Base-by-base conservation (phyloP, 768 basidiomycete genomes). In the Xerocomellus intermedius region DNA sequence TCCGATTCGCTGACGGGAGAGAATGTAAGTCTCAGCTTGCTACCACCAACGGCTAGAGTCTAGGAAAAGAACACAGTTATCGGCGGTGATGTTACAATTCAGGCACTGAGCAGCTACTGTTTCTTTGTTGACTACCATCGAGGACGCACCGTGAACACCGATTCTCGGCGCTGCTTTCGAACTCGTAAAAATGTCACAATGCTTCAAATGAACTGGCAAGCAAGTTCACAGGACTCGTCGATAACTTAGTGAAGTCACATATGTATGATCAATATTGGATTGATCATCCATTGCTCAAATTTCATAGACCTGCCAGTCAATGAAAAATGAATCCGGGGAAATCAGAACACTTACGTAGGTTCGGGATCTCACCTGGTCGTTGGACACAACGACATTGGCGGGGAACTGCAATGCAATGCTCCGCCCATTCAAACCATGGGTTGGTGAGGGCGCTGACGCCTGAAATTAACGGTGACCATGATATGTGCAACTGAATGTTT, bases 291-390 rank as follows among this genome's bases (percentile, higher is more conserved):
- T 30, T 24, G 8, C 19, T 12, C 5, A 19, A 44, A 14, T 36
- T 44, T 50, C 36, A 46, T 47, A 52, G 37, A 45, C 46, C 13
- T 38, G 42, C 30, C 30, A 30, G 30, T 2, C 30, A 33, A 46
- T 44, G 36, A 36, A 41, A 42, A 55, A 41, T 45, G 22, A 45
- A 51, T 49, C 50, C 5, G 58, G 58, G 58, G 62, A 56, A 52
- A 44, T 17, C 28, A 46, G 16, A 14, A 52, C 13, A 8, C 7
- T 63, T 55, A 60, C 62, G 52, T 60, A 56, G 39, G 21, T 36
- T 12, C 24, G 48, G 24, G 51, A 48, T 38, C 45, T 39, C 36
- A 45, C n/a, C 33, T 36, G 52, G 19, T 33, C 19, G 16, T 58
- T 53, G 47, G 56, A 49, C 50, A 21, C 26, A 10, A 21, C 9